Conservation (phyloP, 176 grass and related monocot genomes). For the Coix lacrymajobi region DNA sequence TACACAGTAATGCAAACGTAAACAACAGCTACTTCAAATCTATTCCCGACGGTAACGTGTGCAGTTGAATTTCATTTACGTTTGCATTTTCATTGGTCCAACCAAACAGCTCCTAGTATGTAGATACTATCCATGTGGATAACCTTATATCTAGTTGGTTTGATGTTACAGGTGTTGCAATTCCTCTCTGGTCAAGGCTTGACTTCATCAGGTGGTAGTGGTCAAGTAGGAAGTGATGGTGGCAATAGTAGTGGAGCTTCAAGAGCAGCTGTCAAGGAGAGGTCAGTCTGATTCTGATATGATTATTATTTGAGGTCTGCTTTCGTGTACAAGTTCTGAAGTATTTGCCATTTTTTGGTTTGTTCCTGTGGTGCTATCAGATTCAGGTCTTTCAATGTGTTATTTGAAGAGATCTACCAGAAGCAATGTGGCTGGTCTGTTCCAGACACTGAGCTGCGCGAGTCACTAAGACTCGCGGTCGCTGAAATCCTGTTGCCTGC, state of each 20-base stretch:
- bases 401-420: conserved; percentile 91
- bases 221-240: conserved; percentile 54
- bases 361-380: conserved; percentile 31
- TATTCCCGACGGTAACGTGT: too few species aligned
- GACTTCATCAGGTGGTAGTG: conserved; percentile 71
- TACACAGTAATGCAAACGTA: too few species aligned
- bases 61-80: too few species aligned
- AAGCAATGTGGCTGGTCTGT: conserved; percentile 88
- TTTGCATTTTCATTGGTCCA: too few species aligned
- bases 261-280: conserved; percentile 76
- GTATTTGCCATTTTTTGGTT: background rate
- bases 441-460: conserved; percentile 78
- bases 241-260: conserved; percentile 76
- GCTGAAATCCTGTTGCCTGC: conserved; percentile 90
- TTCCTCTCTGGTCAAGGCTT: conserved; percentile 67
- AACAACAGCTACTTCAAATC: too few species aligned
- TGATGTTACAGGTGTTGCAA: conserved; percentile 59
- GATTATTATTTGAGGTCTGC: background rate
- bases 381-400: conserved; percentile 76
- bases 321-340: conserved; percentile 2
- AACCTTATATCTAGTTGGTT: conserved; percentile 8
- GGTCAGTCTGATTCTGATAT: conserved; percentile 33
- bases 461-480: conserved; percentile 79
- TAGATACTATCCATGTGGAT: background rate
- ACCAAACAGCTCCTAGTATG: too few species aligned